Base-by-base conservation (phyloP, 805 yeast genomes). In the Saturnispora quitensis region DNA sequence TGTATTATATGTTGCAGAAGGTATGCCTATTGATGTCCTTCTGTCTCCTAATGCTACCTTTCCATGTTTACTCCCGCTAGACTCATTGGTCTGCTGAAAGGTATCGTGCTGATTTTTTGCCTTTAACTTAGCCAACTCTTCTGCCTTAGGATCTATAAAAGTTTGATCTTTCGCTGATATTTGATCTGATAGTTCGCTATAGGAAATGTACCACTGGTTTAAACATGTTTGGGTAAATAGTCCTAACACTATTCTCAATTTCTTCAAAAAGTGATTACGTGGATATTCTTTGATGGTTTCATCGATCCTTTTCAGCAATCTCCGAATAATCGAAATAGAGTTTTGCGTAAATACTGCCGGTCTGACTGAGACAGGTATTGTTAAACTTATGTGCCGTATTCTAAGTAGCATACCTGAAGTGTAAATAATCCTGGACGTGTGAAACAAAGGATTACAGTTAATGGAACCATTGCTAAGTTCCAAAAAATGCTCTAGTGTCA, bases 341-440 rank as follows among this genome's bases (percentile, higher is more conserved):
- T 69, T 68, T 27, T 69, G 68, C 0, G 86, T 81, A 12, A 78
- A 73, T 50, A 71, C 66, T 24, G 72, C 74, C 45, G 71, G 70
- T 33, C 72, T 76, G 31, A 60, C 65, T 40, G 69, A 61, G 20
- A 73, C 65, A 1, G 84, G 82, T 5, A 80, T 66, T 12, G 81
- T 72, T 12, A 82, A 62, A n/a, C 77, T 73, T 44, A 78, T 66
- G 62, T 75, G 81, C 34, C 87, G 65, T 43, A 81, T 63, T 50
- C 84, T 71, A 50, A 82, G 64, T 27, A 82, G 67, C 73, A 81
- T 75, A 7, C 88, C 89, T 0, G 82, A 78, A 0, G 84, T 79
- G 59, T 81, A 82, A n/a, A 81, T 73, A 36, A 81, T 69, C 56
- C 87, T 69, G 2, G 84, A 70, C 33, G 75, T 73, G 55, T 76